phyloP scores from a whole-genome alignment of 192 early-diverging fungal species.

The Gonapodya sp. region DNA sequence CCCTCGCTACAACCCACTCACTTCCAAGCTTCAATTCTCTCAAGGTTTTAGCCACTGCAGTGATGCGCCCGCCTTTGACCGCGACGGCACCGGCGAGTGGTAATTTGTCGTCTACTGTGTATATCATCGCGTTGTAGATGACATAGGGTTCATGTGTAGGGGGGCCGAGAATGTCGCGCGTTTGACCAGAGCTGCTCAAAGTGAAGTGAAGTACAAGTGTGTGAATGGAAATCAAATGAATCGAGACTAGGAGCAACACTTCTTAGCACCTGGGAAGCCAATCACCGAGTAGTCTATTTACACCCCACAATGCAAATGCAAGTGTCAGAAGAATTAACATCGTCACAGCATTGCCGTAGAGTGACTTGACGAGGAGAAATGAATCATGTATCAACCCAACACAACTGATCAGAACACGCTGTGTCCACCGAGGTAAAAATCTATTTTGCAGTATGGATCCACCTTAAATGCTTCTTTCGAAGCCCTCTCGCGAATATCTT shows the following conservation, averaged over 20 bases:
- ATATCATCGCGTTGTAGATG: background rate
- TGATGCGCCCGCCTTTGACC: background rate
- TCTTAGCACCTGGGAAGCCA: no score
- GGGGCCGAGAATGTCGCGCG: no score
- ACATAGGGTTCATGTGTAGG: background rate
- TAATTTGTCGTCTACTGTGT: background rate
- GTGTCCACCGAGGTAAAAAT: no score
- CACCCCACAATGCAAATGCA: background rate
- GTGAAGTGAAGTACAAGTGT: no score
- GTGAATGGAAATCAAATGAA: no score
- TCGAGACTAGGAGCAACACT: no score
- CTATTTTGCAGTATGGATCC: no score
- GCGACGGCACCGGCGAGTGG: background rate
- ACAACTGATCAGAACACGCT: background rate
- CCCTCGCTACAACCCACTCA: background rate
- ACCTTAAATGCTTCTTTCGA: background rate
- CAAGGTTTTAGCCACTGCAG: background rate
- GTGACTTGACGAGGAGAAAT: background rate
- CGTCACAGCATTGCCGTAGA: background rate
- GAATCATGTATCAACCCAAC: background rate
- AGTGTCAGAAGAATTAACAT: background rate
- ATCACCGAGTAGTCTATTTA: background rate
- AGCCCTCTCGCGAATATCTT: background rate
- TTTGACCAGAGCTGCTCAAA: no score
- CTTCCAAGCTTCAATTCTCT: background rate